These are phyloP conservation scores for Fraxinus americana DNA, from an alignment of 257 asterid species.

Conservation along the genomic window DNA sequence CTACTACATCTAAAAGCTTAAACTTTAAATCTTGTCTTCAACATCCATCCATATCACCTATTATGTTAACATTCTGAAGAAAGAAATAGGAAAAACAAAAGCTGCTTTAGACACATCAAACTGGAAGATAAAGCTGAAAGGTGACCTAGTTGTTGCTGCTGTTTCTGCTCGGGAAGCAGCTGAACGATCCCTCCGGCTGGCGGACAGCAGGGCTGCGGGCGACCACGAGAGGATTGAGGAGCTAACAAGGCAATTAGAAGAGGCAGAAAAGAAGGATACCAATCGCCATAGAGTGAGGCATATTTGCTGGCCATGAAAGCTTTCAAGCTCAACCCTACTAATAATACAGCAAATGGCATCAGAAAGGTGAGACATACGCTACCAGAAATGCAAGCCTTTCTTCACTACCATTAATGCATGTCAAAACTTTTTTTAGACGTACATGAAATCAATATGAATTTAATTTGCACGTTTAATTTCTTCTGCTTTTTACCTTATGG, in stretches of 20 bases:
- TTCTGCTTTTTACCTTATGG: neutral
- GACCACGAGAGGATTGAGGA: conserved; percentile 30
- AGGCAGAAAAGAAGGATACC: conserved; percentile 27
- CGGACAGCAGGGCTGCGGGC: conserved; percentile 30
- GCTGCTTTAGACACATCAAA: conserved; percentile 29
- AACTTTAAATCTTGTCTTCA: neutral
- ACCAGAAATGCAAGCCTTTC: conserved; percentile 40
- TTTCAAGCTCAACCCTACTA: conserved; percentile 24
- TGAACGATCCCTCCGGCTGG: conserved; percentile 38
- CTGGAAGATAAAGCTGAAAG: conserved; percentile 32
- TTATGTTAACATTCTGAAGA: conserved; percentile 31
- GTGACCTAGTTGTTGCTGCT: conserved; percentile 32
- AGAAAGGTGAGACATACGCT: conserved; percentile 26
- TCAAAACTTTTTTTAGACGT: neutral
- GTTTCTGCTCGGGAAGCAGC: conserved; percentile 35
- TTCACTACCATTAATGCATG: conserved; percentile 5
- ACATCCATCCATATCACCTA: neutral
- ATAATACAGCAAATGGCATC: conserved; percentile 14
- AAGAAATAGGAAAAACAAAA: conserved; percentile 27
- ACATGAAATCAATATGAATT: neutral
- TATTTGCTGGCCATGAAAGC: conserved; percentile 36
- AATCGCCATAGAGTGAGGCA: conserved; percentile 26
- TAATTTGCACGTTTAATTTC: neutral
- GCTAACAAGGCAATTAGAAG: conserved; percentile 33
- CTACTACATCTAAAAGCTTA: neutral